Conservation (phyloP, 2,329 filamentous ascomycete genomes). For the Sphaerulina vaccinii region DNA sequence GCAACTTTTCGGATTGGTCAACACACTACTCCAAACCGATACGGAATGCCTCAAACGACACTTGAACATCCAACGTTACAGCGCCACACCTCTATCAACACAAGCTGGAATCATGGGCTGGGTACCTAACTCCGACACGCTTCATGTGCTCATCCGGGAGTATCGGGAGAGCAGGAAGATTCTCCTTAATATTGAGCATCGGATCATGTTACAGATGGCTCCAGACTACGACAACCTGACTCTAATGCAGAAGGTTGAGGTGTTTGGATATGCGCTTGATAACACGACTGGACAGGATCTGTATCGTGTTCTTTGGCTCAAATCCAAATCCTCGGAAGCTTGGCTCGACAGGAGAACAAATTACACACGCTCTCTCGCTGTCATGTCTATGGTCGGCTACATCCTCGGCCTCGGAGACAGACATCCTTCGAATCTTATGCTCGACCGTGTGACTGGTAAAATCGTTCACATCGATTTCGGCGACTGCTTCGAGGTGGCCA, state of each 20-base stretch:
- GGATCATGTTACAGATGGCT: slow-evolving; percentile 99
- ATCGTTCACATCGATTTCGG: slow-evolving; percentile 99
- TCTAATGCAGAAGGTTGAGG: slow-evolving; percentile 99
- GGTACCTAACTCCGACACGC: slow-evolving; percentile 95
- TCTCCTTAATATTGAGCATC: slow-evolving; percentile 96
- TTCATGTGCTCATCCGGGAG: slow-evolving; percentile 94
- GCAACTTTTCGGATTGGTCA: slow-evolving; percentile 97
- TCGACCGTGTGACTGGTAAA: slow-evolving; percentile 92
- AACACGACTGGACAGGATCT: slow-evolving; percentile 99
- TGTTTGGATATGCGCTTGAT: slow-evolving; percentile 97
- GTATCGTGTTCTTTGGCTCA: slow-evolving; percentile 96
- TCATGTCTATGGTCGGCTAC: slow-evolving; percentile 99
- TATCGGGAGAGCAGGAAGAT: slow-evolving; percentile 98
- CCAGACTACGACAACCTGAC: slow-evolving; percentile 98
- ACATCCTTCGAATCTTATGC: slow-evolving; percentile 96
- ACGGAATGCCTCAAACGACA: slow-evolving; percentile 96
- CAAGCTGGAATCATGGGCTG: slow-evolving; percentile 93
- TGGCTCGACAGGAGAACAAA: slow-evolving; percentile 99
- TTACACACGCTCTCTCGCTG: slow-evolving; percentile 92
- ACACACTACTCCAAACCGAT: slow-evolving; percentile 89
- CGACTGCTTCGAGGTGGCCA: slow-evolving; percentile 98
- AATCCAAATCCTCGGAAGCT: slow-evolving; percentile 95
- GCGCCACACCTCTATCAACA: slow-evolving; percentile 94
- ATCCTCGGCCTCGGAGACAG: slow-evolving; percentile 95
- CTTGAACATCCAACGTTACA: slow-evolving; percentile 91